These are phyloP conservation scores for Phytomonas francai DNA, from an alignment of 208 protist species.

Conservation along the genomic window DNA sequence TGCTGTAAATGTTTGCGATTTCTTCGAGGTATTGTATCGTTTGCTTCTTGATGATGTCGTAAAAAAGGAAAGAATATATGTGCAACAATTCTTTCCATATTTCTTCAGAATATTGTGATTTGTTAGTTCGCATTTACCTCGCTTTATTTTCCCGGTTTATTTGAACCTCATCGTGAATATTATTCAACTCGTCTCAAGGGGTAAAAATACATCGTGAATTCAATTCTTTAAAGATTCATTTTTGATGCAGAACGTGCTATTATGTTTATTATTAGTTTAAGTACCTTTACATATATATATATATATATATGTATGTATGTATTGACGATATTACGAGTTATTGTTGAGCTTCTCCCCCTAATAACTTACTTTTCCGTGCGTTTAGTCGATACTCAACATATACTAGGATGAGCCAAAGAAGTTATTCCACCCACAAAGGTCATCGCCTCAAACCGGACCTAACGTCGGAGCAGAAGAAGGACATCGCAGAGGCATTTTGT, in stretches of 20 bases:
- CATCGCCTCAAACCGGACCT: conserved; percentile 72
- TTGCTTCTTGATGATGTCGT: not conserved
- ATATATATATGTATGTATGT: not conserved
- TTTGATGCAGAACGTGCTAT: not conserved
- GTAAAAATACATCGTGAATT: not conserved
- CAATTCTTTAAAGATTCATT: not conserved
- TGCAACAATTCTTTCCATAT: not conserved
- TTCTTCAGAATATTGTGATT: not conserved
- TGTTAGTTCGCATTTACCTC: not conserved
- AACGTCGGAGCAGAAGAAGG: conserved; percentile 78
- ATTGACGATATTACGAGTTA: not conserved
- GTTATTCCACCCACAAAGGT: conserved; percentile 39
- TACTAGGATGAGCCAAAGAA: conserved; percentile 34
- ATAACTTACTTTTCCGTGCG: not conserved
- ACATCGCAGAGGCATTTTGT: conserved; percentile 94
- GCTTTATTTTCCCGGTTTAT: conserved; percentile 12
- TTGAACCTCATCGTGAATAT: not conserved
- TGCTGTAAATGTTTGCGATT: not conserved
- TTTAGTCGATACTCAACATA: not conserved
- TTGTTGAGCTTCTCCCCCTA: not conserved
- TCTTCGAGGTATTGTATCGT: not conserved
- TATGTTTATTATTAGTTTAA: not conserved
- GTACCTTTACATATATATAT: not conserved
- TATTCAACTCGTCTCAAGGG: not conserved
- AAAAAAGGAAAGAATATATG: not conserved